Evolutionary conservation across 2,329 filamentous ascomycete species (phyloP), one percentile per base, ranked within the genome.

Genomic region (Anthostomella pinea): DNA sequence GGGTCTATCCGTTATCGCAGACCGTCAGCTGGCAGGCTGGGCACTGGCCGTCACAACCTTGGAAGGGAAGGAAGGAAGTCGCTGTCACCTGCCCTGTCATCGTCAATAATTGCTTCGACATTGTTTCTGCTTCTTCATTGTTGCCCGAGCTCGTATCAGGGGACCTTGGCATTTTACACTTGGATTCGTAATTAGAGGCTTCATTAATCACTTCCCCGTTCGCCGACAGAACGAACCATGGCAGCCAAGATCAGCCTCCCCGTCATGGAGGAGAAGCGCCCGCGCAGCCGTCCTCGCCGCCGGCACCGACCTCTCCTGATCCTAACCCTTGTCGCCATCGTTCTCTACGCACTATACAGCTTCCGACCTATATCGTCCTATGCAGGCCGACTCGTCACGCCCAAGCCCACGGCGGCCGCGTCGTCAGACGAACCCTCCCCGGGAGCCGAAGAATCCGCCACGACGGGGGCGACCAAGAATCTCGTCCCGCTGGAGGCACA

Each of bases 401-500:
- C 15, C 7, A 17, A 17, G 14, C 11, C 27, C 19, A 25, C 44
- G 9, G 16, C 41, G 9, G 27, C 38, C 20, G 10, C 30, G 26
- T 39, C 26, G 14, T 11, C 39, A 16, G 32, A 38, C 30, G 35
- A 46, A 25, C 19, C 35, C 32, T n/a, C n/a, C n/a, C n/a, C n/a
- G n/a, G n/a, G n/a, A n/a, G 30, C 35, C 28, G 19, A 41, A 31
- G 22, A 38, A 33, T 45, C 39, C 10, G 42, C 39, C 19, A 38
- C 39, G 28, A 40, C 37, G 24, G 29, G 29, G 13, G 25, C 41
- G n/a, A 24, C 46, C 33, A 45, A 43, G 28, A n/a, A n/a, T n/a
- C 64, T 71, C 39, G 84, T 97, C 4, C 85, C 88, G 4, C 66
- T 98, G 2, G 93, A 98, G 62, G 87, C 88, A 38, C 91, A 97